A percentile compares a stretch with the other conserved stretches of the same genome.
phyloP scores from a whole-genome alignment of 139 green algal species.

The Volvox africanus region DNA sequence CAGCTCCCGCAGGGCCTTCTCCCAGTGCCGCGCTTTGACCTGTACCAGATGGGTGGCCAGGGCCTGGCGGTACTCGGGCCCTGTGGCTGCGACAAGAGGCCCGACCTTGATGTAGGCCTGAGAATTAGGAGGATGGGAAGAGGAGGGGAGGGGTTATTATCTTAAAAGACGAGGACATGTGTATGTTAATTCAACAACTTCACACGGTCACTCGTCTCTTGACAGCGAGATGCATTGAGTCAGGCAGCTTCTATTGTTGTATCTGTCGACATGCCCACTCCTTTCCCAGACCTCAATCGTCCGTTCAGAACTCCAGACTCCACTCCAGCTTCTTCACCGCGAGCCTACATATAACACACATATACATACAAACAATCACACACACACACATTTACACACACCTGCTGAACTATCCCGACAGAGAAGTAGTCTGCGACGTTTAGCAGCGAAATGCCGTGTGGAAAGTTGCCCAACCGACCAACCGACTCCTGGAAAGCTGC shows the following conservation, averaged over 20 bases:
- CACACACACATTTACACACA: constrained; percentile 3
- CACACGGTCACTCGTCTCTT: no score
- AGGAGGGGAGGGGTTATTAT: neutral
- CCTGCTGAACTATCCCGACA: constrained; percentile 74
- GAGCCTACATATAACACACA: no score
- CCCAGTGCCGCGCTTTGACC: constrained; percentile 94
- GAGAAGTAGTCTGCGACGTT: constrained; percentile 93
- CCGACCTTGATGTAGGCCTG: constrained; percentile 81
- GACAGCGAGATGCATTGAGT: no score
- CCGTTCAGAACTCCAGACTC: no score
- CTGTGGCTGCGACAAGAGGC: constrained; percentile 66
- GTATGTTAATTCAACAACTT: no score
- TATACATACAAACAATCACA: no score
- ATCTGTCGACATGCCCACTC: no score
- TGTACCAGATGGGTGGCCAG: constrained; percentile 86
- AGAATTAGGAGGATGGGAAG: neutral
- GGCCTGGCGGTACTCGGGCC: constrained; percentile 71
- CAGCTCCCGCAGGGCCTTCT: constrained; percentile 84
- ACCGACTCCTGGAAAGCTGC: constrained; percentile 97
- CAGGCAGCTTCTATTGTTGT: no score
- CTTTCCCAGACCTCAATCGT: no score
- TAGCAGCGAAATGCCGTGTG: constrained; percentile 94
- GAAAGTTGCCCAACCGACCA: constrained; percentile 89
- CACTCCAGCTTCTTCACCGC: no score
- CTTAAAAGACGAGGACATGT: no score